Evolutionary conservation across 2,329 filamentous ascomycete species (phyloP), one percentile per base, ranked within the genome.

Genomic region (Aspergillus fijiensis): DNA sequence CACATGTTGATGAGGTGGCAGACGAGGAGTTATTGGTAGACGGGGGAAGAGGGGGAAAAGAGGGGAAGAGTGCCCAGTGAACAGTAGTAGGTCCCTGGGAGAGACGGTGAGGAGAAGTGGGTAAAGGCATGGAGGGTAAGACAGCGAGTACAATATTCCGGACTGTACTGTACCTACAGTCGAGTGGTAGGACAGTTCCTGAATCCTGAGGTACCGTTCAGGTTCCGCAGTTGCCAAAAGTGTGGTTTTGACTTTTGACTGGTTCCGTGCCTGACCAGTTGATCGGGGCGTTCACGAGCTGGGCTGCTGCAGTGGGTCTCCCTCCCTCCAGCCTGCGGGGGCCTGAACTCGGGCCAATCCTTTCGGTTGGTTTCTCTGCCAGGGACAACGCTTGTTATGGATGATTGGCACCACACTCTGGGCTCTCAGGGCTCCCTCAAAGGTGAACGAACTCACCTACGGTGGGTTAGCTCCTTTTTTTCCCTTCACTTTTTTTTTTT

Each of bases 81-180:
- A 55, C 51, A 35, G 45, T 16, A 42, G 39, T 14, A 35, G 35
- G 27, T 25, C 52, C 42, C 42, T 55, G n/a, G n/a, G 10, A 49
- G 29, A 21, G 31, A 45, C 53, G 53, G 53, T 55, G 52, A 49
- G 25, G 52, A 42, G 27, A 21, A 45, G 39, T 45, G 53, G 53
- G 19, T 9, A 47, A 48, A 42, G 39, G 39, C 27, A 55, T 45
- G 45, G 35, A 42, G 14, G 12, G 33, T 12, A 35, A 35, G 12
- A 35, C 33, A 35, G 27, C 23, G 23, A 23, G 23, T 23, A 23
- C 4, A 23, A 4, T 23, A 23, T 23, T 23, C 23, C 9, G 27
- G 12, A 35, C 12, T 35, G 33, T 35, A 35, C 33, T 3, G 33
- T 35, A 35, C 33, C 33, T 35, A 35, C 33, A 35, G 33, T 35